Base-by-base conservation (phyloP, 139 green algal species). In the Coelastrella sp. region DNA sequence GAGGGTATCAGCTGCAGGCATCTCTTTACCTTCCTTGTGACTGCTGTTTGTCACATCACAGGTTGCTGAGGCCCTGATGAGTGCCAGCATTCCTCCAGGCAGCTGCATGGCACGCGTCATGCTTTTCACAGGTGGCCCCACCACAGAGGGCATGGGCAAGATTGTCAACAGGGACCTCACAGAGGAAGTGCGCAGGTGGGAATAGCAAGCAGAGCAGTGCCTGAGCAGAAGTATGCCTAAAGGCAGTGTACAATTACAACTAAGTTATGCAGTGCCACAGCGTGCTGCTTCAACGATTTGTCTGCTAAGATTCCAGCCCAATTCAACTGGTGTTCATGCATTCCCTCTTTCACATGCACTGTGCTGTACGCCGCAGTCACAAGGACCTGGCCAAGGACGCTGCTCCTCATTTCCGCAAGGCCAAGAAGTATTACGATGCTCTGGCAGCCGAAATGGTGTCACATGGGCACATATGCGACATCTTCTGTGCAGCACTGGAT, bases 401-500 rank as follows among this genome's bases (percentile, higher is more conserved):
- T 8, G 97, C 95, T 15, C 95, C 95, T 9, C 96, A 98, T 90
- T 99, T 94, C 93, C 95, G 94, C 85, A 98, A 99, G 92, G 97
- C 96, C 60, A 92, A 91, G 79, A 98, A 98, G 94, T 99, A 97
- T 92, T 99, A 99, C 87, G 96, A 98, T 73, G 91, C 85, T 60
- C 60, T 99, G 57, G 96, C 95, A 7, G 63, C 59, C 49, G 93
- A 97, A 94, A 95, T 99, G 88, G 97, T 99, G 87, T 78, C 90
- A 27, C 94, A 98, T 88, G 95, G 96, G 6, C 97, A 99, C 93
- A 91, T 96, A 59, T 93, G 99, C 24, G 98, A 99, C 91, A 90
- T 99, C 15, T 99, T 99, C 91, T 95, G 96, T 0, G 99, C 96
- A 91, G 95, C 98, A 4, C 95, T 99, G 56, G 98, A 99, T 91